phyloP scores from a whole-genome alignment of 345 rosid genomes.

The Brassica incana region DNA sequence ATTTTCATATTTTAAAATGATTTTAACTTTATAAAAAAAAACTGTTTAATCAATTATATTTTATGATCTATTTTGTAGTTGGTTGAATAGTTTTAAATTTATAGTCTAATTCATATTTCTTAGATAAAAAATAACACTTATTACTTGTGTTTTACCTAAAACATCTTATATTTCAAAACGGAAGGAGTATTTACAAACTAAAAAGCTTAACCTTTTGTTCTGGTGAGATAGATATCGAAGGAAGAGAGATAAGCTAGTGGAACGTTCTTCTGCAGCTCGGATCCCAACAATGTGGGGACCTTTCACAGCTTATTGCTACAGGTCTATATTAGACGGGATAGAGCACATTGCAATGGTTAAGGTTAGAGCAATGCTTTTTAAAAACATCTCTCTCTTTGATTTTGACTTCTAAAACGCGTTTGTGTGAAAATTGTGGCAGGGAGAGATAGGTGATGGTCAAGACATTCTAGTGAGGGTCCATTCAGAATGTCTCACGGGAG shows the following conservation, averaged over 20 bases:
- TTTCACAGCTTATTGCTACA: slow-evolving; percentile 75
- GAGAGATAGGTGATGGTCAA: slow-evolving; percentile 76
- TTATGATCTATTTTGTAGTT: too few relatives aligned
- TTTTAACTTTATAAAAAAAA: too few relatives aligned
- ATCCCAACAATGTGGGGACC: slow-evolving; percentile 97
- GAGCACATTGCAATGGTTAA: slow-evolving; percentile 99
- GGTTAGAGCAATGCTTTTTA: slow-evolving; percentile 52
- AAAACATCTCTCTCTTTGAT: background rate
- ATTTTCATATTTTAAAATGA: too few relatives aligned
- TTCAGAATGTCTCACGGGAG: slow-evolving; percentile 81
- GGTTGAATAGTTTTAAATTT: too few relatives aligned
- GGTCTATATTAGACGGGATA: slow-evolving; percentile 80
- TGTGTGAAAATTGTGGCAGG: slow-evolving; percentile 40
- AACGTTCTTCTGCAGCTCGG: slow-evolving; percentile 68
- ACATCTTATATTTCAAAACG: too few relatives aligned
- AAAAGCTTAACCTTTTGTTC: background rate
- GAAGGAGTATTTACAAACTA: too few relatives aligned
- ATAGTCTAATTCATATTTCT: too few relatives aligned
- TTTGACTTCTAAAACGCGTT: background rate
- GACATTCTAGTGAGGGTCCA: slow-evolving; percentile 82
- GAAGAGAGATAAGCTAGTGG: slow-evolving; percentile 80
- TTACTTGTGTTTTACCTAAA: too few relatives aligned
- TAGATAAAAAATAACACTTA: too few relatives aligned
- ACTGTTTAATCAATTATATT: too few relatives aligned
- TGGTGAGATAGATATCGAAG: slow-evolving; percentile 69